A percentile compares a stretch with the other conserved stretches of the same genome.
Conservation (phyloP, 495 filamentous ascomycete species). For the Apodospora peruviana region DNA sequence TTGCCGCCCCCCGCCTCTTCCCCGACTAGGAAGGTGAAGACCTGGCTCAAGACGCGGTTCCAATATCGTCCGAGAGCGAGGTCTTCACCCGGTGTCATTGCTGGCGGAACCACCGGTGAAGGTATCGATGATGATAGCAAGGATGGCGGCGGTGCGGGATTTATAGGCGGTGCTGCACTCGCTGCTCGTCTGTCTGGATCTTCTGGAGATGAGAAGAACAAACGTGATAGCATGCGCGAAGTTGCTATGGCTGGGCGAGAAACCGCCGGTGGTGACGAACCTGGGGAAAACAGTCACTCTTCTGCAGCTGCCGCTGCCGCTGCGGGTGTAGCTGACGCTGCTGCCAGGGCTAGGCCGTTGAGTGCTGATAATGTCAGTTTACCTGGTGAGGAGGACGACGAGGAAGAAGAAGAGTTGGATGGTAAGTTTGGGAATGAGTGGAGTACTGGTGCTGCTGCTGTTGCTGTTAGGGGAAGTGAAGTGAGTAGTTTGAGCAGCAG, state of each 20-base stretch:
- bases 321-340: not conserved
- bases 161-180: conserved; percentile 39
- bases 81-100: conserved; percentile 14
- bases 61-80: conserved; percentile 30
- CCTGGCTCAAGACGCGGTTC: conserved; percentile 57
- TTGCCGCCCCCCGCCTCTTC: conserved; percentile 4
- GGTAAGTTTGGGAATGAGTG: no score
- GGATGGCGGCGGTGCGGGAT: conserved; percentile 20
- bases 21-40: conserved; percentile 43
- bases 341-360: not conserved
- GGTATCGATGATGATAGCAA: not conserved
- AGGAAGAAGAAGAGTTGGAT: not conserved
- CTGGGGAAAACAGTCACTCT: conserved; percentile 11
- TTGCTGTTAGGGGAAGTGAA: no score
- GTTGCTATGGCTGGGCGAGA: conserved; percentile 44
- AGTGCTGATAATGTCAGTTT: not conserved
- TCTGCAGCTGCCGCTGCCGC: not conserved
- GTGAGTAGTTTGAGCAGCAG: conserved; percentile 17
- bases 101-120: not conserved
- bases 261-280: conserved; percentile 1
- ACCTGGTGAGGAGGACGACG: not conserved
- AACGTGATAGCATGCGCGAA: conserved; percentile 38
- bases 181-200: not conserved
- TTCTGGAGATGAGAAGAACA: conserved; percentile 28
- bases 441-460: no score